Evolutionary conservation across 2,329 filamentous ascomycete species (phyloP).

Genomic region (Cephalotrichum gorgonifer): DNA sequence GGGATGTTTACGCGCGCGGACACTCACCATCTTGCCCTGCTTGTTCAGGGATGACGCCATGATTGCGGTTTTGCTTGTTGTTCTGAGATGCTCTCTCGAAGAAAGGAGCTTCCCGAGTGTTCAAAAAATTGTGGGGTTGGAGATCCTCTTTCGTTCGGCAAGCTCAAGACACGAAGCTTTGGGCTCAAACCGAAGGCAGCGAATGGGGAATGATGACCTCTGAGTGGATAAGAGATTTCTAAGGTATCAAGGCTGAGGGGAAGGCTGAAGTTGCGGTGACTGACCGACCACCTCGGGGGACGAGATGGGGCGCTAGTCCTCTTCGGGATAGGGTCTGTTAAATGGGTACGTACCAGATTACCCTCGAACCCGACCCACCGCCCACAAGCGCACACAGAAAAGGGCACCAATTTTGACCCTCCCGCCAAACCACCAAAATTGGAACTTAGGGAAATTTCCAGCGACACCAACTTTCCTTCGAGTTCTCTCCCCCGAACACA

Average conservation of each 20-base stretch:
- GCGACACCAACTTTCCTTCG: not conserved
- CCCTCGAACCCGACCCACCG: no score
- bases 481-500: not conserved
- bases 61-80: constrained; percentile 30
- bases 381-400: not conserved
- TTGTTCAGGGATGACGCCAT: constrained; percentile 68
- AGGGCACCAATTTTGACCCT: not conserved
- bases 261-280: constrained; percentile 1
- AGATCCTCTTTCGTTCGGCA: not conserved
- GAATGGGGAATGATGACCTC: not conserved
- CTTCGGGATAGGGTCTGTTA: not conserved
- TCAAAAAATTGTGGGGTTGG: constrained; percentile 21
- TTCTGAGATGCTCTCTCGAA: constrained; percentile 11
- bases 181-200: constrained; percentile 1
- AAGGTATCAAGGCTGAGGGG: constrained; percentile 4
- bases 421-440: constrained; percentile 4
- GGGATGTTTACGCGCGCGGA: no score
- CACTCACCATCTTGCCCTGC: constrained; percentile 99
- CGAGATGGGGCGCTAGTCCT: not conserved
- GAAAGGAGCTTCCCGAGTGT: constrained; percentile 5
- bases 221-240: constrained; percentile 3
- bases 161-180: constrained; percentile 2
- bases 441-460: not conserved
- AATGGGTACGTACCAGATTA: constrained; percentile 1
- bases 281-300: not conserved